A percentile compares a stretch with the other conserved stretches of the same genome.
These are phyloP conservation scores for Polytrichum formosum DNA, from an alignment of 225 moss, liverwort and hornwort genomes.

Conservation along the genomic window DNA sequence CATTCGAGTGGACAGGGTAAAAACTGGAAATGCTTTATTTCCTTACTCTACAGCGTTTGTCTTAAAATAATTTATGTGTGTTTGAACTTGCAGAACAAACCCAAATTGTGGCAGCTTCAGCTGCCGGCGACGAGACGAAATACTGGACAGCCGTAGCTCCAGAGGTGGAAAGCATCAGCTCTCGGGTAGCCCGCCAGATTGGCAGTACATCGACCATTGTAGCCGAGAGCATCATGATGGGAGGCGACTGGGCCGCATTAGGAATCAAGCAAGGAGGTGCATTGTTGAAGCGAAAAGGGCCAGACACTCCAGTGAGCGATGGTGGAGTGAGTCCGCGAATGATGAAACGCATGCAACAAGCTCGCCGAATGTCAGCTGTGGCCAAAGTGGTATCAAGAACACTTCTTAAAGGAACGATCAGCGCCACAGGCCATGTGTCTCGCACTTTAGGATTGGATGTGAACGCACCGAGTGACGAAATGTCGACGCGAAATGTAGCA, in stretches of 20 bases:
- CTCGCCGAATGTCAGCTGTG: slow-evolving; percentile 85
- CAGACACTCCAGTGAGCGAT: not conserved
- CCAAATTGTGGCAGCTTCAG: not conserved
- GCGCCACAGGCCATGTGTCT: slow-evolving; percentile 62
- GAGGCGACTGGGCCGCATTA: slow-evolving; percentile 45
- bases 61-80: too few species aligned
- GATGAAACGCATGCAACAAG: slow-evolving; percentile 75
- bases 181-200: slow-evolving; percentile 45
- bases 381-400: slow-evolving; percentile 74
- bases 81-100: slow-evolving; percentile 20
- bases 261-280: slow-evolving; percentile 43
- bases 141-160: slow-evolving; percentile 73
- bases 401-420: slow-evolving; percentile 64
- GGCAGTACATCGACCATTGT: slow-evolving; percentile 45
- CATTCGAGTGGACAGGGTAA: too few species aligned
- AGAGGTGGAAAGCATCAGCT: slow-evolving; percentile 49
- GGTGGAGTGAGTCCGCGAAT: slow-evolving; percentile 62
- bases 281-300: slow-evolving; percentile 25
- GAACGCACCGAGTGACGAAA: not conserved
- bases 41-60: too few species aligned
- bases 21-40: too few species aligned
- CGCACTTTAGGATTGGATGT: slow-evolving; percentile 40
- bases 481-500: slow-evolving; percentile 27
- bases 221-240: slow-evolving; percentile 35
- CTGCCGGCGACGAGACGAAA: slow-evolving; percentile 24